These are phyloP conservation scores for Claviceps arundinis DNA, from an alignment of 2,329 filamentous ascomycete species.

Conservation along the genomic window DNA sequence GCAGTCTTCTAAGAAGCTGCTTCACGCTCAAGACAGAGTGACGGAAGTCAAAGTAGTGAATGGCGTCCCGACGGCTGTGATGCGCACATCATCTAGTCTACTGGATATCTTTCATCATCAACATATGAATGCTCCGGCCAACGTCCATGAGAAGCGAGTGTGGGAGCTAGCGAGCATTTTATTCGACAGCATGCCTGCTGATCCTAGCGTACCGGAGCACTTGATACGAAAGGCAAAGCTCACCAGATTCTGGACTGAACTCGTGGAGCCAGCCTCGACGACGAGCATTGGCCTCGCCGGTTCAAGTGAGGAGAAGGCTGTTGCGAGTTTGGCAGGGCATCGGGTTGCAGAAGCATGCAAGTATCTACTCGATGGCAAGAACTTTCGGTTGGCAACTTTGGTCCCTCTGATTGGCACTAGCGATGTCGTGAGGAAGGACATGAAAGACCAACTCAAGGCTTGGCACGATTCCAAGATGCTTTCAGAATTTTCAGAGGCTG, in stretches of 20 bases:
- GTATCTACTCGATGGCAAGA: conserved; percentile 57
- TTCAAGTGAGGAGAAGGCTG: conserved; percentile 67
- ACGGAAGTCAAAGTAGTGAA: conserved; percentile 40
- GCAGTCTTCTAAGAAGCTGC: conserved; percentile 41
- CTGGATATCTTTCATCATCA: conserved; percentile 28
- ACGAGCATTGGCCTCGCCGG: conserved; percentile 43
- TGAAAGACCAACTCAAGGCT: conserved; percentile 65
- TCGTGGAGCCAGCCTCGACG: conserved; percentile 48
- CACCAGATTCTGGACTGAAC: conserved; percentile 50
- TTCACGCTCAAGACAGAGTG: conserved; percentile 40
- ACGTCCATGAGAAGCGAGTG: conserved; percentile 54
- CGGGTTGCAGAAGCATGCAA: conserved; percentile 74
- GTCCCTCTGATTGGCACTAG: conserved; percentile 71
- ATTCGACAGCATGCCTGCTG: conserved; percentile 53
- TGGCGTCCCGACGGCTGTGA: conserved; percentile 45
- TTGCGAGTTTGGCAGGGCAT: conserved; percentile 67
- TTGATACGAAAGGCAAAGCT: conserved; percentile 47
- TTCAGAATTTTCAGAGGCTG: conserved; percentile 72
- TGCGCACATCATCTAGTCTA: conserved; percentile 24
- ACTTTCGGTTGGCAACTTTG: conserved; percentile 75
- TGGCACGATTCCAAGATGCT: conserved; percentile 77
- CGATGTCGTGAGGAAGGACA: conserved; percentile 54
- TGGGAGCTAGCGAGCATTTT: conserved; percentile 82
- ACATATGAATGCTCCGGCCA: conserved; percentile 29
- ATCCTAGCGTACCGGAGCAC: conserved; percentile 25